Conservation (phyloP, 1,284 basidiomycete genomes). For the Prillingera fragicola region DNA sequence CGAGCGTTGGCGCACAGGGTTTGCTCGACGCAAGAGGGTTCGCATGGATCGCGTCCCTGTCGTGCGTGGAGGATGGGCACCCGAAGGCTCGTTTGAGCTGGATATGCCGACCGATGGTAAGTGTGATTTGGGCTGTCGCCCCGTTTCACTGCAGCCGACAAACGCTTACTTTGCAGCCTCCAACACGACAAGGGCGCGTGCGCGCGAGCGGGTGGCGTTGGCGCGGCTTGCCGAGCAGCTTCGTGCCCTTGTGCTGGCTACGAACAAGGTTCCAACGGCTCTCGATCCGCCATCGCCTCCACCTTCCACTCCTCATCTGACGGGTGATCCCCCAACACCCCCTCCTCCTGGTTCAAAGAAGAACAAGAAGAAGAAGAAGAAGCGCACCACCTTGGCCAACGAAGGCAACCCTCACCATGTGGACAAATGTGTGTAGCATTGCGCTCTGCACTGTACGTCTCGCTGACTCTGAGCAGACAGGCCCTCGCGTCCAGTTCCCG, state of each 20-base stretch:
- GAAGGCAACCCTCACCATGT: slow-evolving; percentile 85
- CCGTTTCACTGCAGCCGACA: no score
- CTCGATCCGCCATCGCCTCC: slow-evolving; percentile 6
- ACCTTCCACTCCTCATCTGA: not conserved
- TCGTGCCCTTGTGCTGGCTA: slow-evolving; percentile 29
- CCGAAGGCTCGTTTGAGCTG: slow-evolving; percentile 47
- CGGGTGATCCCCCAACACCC: not conserved
- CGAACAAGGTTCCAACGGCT: slow-evolving; percentile 22
- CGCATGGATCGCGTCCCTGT: slow-evolving; percentile 23
- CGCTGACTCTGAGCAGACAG: slow-evolving; percentile 34
- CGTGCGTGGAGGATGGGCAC: slow-evolving; percentile 40
- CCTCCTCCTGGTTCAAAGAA: slow-evolving; percentile 18
- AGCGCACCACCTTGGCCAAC: slow-evolving; percentile 73
- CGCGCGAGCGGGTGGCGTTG: slow-evolving; percentile 27
- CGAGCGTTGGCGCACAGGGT: slow-evolving; percentile 27
- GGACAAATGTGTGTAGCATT: slow-evolving; percentile 55
- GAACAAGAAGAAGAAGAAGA: slow-evolving; percentile 73
- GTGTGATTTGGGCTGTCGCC: slow-evolving; percentile 10
- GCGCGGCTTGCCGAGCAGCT: slow-evolving; percentile 35
- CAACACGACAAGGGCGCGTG: slow-evolving; percentile 19
- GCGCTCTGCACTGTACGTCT: not conserved
- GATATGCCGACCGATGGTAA: slow-evolving; percentile 34
- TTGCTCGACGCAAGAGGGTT: slow-evolving; percentile 20
- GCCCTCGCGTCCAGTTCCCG: slow-evolving; percentile 29
- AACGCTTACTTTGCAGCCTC: no score